Evolutionary conservation across 306 rosid genomes (phyloP).

Genomic region (Cucurbita moschata): DNA sequence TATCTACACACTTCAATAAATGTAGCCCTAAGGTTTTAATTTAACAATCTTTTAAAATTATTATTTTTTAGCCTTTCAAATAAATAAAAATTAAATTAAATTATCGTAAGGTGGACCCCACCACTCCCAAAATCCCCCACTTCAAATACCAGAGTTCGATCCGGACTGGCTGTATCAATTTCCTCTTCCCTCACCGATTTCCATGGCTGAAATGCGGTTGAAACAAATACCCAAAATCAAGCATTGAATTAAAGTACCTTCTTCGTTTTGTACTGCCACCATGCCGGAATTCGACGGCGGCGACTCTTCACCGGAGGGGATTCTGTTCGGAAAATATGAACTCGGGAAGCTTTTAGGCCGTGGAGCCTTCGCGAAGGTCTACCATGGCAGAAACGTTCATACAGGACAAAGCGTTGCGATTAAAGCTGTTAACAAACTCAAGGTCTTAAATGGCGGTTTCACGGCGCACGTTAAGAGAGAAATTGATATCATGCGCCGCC

Average conservation of each 20-base stretch:
- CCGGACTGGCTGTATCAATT: background rate
- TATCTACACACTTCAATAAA: too few species aligned
- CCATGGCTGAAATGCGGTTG: background rate
- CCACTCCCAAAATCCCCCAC: background rate
- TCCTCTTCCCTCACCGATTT: background rate
- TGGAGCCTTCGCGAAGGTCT: slow-evolving; percentile 78
- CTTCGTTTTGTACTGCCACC: background rate
- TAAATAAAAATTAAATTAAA: too few species aligned
- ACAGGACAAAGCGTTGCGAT: slow-evolving; percentile 58
- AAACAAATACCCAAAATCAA: too few species aligned
- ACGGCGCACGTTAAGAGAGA: slow-evolving; percentile 50
- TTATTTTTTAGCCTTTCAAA: too few species aligned
- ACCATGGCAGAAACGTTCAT: slow-evolving; percentile 35
- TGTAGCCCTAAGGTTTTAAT: too few species aligned
- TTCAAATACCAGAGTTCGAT: background rate
- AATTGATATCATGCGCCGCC: slow-evolving; percentile 54
- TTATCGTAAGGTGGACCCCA: background rate
- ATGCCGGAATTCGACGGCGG: background rate
- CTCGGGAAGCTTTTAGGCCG: slow-evolving; percentile 36
- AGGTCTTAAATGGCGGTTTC: slow-evolving; percentile 21
- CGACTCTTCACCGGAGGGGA: background rate
- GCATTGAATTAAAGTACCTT: too few species aligned
- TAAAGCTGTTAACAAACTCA: slow-evolving; percentile 50
- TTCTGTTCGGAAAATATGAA: slow-evolving; percentile 42
- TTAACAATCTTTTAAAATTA: too few species aligned